Base-by-base conservation (phyloP, 176 grass and related monocot species). In the Musa acuminata region DNA sequence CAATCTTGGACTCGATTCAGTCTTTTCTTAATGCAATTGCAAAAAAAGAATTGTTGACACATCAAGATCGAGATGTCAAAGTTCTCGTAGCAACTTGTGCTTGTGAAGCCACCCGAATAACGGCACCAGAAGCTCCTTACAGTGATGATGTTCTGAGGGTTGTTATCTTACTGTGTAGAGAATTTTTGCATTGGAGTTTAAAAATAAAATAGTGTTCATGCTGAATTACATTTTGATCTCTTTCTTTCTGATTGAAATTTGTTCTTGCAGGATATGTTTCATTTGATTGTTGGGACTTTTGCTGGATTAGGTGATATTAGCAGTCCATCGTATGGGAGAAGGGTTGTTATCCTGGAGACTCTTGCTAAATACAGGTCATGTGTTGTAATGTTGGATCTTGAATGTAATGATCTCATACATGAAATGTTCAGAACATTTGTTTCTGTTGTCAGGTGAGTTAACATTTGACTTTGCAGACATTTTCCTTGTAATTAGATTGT, bases 381-480 rank as follows among this genome's bases (percentile, higher is more conserved):
- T 92, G 86, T 99, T 89, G 91, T 99, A 51, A 99, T 99, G 96
- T 85, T 99, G 80, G 96, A 99, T 78, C 86, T 99, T 84, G 91
- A 99, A 71, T 99, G 96, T 53, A 85, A 99, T 75, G 88, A 92
- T 87, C 90, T 99, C 64, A 99, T 99, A 75, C 87, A 87, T 84
- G 87, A 92, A 62, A 99, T 99, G 96, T 95, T 99, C 81, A 76
- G 66, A 23, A 86, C 83, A 43, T 95, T 99, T 75, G 80, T 99
- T 24, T 69, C 85, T 80, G 80, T 87, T 65, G 79, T 95, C 78
- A 89, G 96, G 96, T 99, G 85, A 64, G 49, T 24, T 21, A 16
- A 16, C 17, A 67, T 71, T 75, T 67, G 64, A 49, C 20, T 48
- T 1, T 53, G 8, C 76, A 64, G 71, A 60, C 27, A 49, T 69